Evolutionary conservation across 2,329 filamentous ascomycete genomes (phyloP), one percentile per base, ranked within the genome.

Genomic region (Coniella lustricola): DNA sequence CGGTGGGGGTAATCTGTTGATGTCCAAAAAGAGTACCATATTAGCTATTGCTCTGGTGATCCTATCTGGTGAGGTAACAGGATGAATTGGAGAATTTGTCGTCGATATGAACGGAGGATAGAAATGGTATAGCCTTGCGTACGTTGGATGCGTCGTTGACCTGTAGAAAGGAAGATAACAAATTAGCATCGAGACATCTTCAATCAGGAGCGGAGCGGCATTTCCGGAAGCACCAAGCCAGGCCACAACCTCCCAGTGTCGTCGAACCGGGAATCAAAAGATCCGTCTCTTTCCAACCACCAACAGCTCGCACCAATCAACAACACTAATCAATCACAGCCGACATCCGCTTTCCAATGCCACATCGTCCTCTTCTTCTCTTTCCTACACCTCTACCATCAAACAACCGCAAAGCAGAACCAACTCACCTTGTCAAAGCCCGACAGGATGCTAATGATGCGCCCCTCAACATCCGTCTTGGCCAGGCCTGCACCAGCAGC

Each of bases 351-450:
- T 7, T 9, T 21, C 13, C 5, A n/a, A 8, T 25, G 20, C n/a
- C n/a, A n/a, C n/a, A n/a, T n/a, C n/a, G n/a, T n/a, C n/a, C n/a
- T n/a, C n/a, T n/a, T n/a, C 29, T 5, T n/a, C 20, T 17, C 31
- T 21, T 13, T 16, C 25, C 13, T 17, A 3, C 32, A 21, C 21
- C 7, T 33, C 32, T 2, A 4, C 17, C 9, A 14, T n/a, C 18
- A 16, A 16, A 21, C 39, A 20, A 45, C 20, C 48, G 38, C n/a
- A 17, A 39, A 42, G 32, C 45, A 31, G 41, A 36, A 51, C 25
- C 10, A 57, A 68, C 75, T 59, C 68, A 90, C 87, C 86, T 98
- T 98, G 76, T 98, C 93, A 68, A 97, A 98, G 69, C 90, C 91
- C 74, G 90, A 85, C 70, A 98, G 71, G 63, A 98, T 76, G 70